These are phyloP conservation scores for Pythium brachiatum DNA, from an alignment of 352 stramenopile genomes.

Conservation along the genomic window DNA sequence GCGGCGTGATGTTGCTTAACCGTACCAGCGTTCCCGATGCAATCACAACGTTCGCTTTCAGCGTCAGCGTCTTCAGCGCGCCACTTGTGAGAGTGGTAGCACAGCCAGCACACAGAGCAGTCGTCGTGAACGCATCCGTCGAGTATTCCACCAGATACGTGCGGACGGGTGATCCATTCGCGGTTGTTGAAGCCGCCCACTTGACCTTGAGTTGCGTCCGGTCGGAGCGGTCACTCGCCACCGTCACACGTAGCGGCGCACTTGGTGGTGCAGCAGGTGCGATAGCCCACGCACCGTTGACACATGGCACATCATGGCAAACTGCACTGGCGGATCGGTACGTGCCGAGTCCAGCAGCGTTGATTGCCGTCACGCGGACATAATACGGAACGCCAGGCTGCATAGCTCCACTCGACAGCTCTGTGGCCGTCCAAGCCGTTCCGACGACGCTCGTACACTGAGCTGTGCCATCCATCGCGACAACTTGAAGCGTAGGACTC, in stretches of 20 bases:
- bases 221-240: constrained; percentile 79
- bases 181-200: constrained; percentile 66
- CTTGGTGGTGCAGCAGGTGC: constrained; percentile 68
- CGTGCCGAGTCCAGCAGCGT: constrained; percentile 76
- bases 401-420: constrained; percentile 82
- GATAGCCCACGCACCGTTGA: constrained; percentile 31
- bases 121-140: constrained; percentile 40
- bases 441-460: constrained; percentile 49
- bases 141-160: constrained; percentile 89
- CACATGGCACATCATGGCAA: constrained; percentile 53
- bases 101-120: constrained; percentile 48
- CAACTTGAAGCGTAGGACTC: constrained; percentile 37
- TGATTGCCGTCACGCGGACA: constrained; percentile 87
- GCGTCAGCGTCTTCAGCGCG: constrained; percentile 42
- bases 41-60: constrained; percentile 35
- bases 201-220: constrained; percentile 80
- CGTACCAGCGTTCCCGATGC: constrained; percentile 37
- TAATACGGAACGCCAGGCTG: constrained; percentile 85
- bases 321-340: constrained; percentile 38
- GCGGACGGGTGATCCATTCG: constrained; percentile 64
- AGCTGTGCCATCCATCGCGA: constrained; percentile 51
- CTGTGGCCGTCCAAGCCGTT: constrained; percentile 59
- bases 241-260: constrained; percentile 66
- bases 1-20: constrained; percentile 39
- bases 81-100: constrained; percentile 33